Percentiles rank a stretch among this genome's conserved stretches.
phyloP scores from a whole-genome alignment of 768 basidiomycete genomes.

The Boletus rubropictus region DNA sequence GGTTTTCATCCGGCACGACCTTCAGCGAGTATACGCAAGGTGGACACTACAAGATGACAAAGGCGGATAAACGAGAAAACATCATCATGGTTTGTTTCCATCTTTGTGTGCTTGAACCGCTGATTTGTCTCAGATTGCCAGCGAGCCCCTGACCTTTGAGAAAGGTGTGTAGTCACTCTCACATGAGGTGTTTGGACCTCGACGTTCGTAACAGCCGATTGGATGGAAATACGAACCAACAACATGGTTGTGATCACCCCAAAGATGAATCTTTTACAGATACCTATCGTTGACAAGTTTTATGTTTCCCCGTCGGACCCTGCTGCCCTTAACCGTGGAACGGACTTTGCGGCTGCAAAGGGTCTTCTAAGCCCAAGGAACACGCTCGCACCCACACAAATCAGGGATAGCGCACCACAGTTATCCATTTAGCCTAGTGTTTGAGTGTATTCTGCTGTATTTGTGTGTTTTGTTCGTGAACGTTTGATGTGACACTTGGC shows the following conservation, averaged over 20 bases:
- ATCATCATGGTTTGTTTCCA: constrained; percentile 70
- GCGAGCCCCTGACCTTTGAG: constrained; percentile 95
- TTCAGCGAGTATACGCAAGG: constrained; percentile 88
- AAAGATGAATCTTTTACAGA: constrained; percentile 90
- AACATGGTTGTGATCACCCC: constrained; percentile 93
- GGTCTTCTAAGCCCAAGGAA: constrained; percentile 69
- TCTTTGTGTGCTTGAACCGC: constrained; percentile 8
- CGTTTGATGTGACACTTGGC: constrained; percentile 4
- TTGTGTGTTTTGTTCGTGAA: neutral
- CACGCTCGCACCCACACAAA: constrained; percentile 20
- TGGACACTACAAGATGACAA: constrained; percentile 92
- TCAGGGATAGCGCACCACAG: constrained; percentile 18
- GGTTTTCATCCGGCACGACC: constrained; percentile 93
- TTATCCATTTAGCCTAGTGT: constrained; percentile 17
- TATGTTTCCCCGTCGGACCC: constrained; percentile 86
- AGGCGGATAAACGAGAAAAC: constrained; percentile 91
- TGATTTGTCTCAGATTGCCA: constrained; percentile 55
- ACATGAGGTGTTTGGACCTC: neutral
- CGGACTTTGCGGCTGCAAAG: constrained; percentile 82
- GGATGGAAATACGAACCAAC: constrained; percentile 99
- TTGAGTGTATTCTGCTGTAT: constrained; percentile 2
- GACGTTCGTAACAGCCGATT: constrained; percentile 55
- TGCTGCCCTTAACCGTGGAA: constrained; percentile 58
- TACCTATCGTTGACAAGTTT: constrained; percentile 91
- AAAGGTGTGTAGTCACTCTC: constrained; percentile 47